Base-by-base conservation (phyloP, 106 monocot genomes). In the Platanthera guangdongensis region DNA sequence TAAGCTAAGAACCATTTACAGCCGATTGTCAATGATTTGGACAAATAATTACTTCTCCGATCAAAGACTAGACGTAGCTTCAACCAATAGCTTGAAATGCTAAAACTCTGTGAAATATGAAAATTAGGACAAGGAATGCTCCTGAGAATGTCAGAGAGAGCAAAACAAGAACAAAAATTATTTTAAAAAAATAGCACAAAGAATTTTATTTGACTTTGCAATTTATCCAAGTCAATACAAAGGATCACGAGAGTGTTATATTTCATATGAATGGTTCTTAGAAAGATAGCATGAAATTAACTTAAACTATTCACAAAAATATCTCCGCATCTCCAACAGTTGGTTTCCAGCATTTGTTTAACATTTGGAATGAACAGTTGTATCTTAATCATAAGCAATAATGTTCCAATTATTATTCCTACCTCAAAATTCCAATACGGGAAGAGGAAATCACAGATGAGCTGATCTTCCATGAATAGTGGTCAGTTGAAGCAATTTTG, bases 1-100 rank as follows among this genome's bases (percentile, higher is more conserved):
- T 76, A 62, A 51, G 53, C 73, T 52, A 52, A 32, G 32, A 54
- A 54, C 77, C 84, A 84, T 84, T 80, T 84, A 84, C 67, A 64
- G 50, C 47, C 48, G 4, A 46, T 6, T 15, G 32, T 9, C 47
- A 53, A 63, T 68, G 65, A 80, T 84, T 76, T 83, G 70, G 47
- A 6, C 14, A 69, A 16, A 70, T 48, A 48, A 47, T 6, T 6
- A 47, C 13, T 48, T 70, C 15, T 47, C 15, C 45, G 47, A 47
- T 39, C 39, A 39, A 39, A 70, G 14, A 70, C 70, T 70, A 30
- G 30, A 70, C n/a, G 2, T 48, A 70, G 0, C 39, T 67, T 67
- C 32, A 25, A 67, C 18, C 67, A 30, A 12, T 30, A 39, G 32
- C 67, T 5, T 12, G 67, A 67, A 47, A 7, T 7, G 3, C 47